Conservation (phyloP, 352 stramenopile species). For the Stephanocyclus meneghinianus region DNA sequence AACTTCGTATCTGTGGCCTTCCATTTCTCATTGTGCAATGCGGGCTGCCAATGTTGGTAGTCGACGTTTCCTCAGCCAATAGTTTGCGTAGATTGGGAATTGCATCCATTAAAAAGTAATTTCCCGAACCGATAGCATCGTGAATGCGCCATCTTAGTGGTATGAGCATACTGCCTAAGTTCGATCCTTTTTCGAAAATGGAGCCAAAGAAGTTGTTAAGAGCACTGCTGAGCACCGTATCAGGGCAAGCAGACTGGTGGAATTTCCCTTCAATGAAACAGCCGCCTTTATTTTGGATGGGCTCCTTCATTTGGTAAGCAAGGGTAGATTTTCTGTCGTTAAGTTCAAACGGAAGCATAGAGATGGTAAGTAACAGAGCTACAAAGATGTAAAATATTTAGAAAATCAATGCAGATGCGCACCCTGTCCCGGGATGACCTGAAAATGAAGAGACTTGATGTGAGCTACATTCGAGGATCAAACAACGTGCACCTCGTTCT, state of each 20-base stretch:
- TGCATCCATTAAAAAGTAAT: slow-evolving; percentile 20
- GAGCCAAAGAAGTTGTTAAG: slow-evolving; percentile 43
- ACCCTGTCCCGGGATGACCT: slow-evolving; percentile 38
- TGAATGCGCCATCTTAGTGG: slow-evolving; percentile 35
- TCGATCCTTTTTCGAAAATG: slow-evolving; percentile 10
- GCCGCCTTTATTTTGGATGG: slow-evolving; percentile 24
- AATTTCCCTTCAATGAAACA: slow-evolving; percentile 52
- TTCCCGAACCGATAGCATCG: slow-evolving; percentile 29
- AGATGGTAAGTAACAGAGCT: neutral
- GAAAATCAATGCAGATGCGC: slow-evolving; percentile 15
- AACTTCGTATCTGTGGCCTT: neutral
- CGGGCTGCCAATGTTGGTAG: neutral
- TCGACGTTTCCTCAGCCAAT: slow-evolving; percentile 3
- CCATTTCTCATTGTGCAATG: no score
- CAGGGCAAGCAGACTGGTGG: slow-evolving; percentile 14
- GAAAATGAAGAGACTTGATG: no score
- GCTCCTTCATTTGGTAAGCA: slow-evolving; percentile 46
- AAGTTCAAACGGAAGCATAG: slow-evolving; percentile 19
- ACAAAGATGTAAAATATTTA: neutral
- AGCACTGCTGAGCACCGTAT: slow-evolving; percentile 25
- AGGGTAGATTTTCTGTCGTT: slow-evolving; percentile 22
- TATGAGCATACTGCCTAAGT: slow-evolving; percentile 9
- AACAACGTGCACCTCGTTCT: no score
- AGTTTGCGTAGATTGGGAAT: slow-evolving; percentile 42
- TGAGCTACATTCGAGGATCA: neutral